Percentiles rank a stretch among this genome's conserved stretches.
Conservation (phyloP, 164 flowering plant genomes). For the Tetracentron sinense region DNA sequence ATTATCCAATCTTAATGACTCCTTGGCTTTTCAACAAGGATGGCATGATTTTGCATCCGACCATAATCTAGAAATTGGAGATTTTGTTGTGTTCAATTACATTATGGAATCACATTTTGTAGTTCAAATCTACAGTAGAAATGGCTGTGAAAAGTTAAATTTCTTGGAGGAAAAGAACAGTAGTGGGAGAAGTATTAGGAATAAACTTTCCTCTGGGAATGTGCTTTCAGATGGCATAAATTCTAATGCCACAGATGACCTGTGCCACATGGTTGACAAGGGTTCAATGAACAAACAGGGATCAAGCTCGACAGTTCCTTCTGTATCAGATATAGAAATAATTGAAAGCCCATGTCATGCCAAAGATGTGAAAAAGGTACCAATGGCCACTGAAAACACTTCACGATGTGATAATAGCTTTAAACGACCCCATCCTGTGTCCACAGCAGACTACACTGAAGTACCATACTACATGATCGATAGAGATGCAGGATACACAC, state of each 20-base stretch:
- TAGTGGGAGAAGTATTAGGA: not conserved
- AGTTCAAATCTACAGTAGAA: constrained; percentile 33
- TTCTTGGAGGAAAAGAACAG: constrained; percentile 14
- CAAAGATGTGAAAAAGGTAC: constrained; percentile 8
- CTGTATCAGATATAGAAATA: constrained; percentile 16
- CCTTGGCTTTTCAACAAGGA: constrained; percentile 44
- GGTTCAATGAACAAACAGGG: constrained; percentile 20
- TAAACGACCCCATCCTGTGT: not conserved
- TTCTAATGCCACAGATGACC: not conserved
- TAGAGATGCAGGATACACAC: constrained; percentile 10
- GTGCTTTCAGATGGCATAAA: not conserved
- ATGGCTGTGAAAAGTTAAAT: constrained; percentile 30
- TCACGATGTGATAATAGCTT: not conserved
- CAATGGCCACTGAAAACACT: not conserved
- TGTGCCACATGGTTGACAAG: not conserved
- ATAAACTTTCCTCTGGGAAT: not conserved
- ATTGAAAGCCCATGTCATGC: not conserved
- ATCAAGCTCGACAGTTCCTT: constrained; percentile 13
- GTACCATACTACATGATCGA: constrained; percentile 29
- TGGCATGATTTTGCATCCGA: constrained; percentile 44
- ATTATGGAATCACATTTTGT: constrained; percentile 33
- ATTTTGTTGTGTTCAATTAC: constrained; percentile 38
- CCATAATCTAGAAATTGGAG: constrained; percentile 42
- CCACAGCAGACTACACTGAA: constrained; percentile 10
- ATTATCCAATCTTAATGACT: constrained; percentile 24